Evolutionary conservation across 2,329 filamentous ascomycete genomes (phyloP), one percentile per base, ranked within the genome.

Genomic region (Colletotrichum scovillei): DNA sequence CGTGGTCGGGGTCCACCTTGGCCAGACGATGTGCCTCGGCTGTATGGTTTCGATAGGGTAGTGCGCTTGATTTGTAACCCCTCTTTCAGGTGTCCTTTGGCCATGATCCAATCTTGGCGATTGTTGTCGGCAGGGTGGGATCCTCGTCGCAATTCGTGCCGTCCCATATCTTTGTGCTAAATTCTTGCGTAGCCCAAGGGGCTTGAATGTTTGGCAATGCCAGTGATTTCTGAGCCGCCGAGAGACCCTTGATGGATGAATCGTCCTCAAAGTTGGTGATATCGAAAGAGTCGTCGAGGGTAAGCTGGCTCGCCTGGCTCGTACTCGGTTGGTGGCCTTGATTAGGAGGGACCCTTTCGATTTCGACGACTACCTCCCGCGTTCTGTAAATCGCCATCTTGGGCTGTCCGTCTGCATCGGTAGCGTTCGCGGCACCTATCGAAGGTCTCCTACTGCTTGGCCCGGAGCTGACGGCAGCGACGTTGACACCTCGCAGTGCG

Each of bases 121-220:
- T 56, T 12, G 67, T 66, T 1, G 67, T 28, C 24, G 71, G 71
- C 35, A 73, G 32, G 19, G 62, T 32, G n/a, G 60, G 71, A 46
- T 71, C 60, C 56, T 73, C 66, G 46, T 73, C 71, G 46, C 60
- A 73, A 12, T 66, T 71, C 60, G 71, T 73, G 32, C 71, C 71
- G 35, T 73, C 71, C 71, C 71, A 73, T 1, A 73, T 73, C 53
- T 63, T 57, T 7, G 71, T 70, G 56, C 71, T 70, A 67, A 73
- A 73, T 19, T 62, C 49, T 28, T 63, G 52, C 1, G 22, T 49
- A 5, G 71, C 71, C 71, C 71, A 73, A 2, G 71, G 71, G 12
- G 67, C 67, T 24, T 70, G 56, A 6, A 56, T 53, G 2, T 73
- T 56, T 16, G 67, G 71, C 14, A 73, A 28, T 11, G 71, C 71